A percentile compares a stretch with the other conserved stretches of the same genome.
Evolutionary conservation across 2,329 filamentous ascomycete species (phyloP).

Genomic region (Lachnellula willkommii): DNA sequence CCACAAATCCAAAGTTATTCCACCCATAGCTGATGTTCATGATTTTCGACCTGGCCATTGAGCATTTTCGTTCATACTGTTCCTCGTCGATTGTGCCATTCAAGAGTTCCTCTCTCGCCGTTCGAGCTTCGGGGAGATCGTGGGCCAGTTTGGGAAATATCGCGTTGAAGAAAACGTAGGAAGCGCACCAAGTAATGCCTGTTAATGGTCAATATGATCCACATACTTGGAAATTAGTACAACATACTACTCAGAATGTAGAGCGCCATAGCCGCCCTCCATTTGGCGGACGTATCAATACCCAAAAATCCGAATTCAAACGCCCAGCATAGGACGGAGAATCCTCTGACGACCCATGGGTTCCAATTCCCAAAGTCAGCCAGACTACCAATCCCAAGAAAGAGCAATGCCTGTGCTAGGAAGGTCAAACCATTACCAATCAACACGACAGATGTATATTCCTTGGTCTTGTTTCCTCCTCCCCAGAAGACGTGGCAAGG

Average conservation of each 20-base stretch:
- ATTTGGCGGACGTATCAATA: slow-evolving; percentile 23
- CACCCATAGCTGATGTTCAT: slow-evolving; percentile 31
- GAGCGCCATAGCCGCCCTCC: slow-evolving; percentile 29
- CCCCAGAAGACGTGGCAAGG: slow-evolving; percentile 30
- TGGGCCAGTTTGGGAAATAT: slow-evolving; percentile 30
- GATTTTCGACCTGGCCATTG: slow-evolving; percentile 28
- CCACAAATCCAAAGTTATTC: slow-evolving; percentile 29
- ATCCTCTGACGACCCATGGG: slow-evolving; percentile 29
- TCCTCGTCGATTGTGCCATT: slow-evolving; percentile 23
- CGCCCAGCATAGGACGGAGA: slow-evolving; percentile 27
- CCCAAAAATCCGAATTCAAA: slow-evolving; percentile 31
- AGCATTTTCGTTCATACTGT: slow-evolving; percentile 24
- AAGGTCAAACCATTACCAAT: slow-evolving; percentile 28
- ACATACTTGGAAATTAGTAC: background rate
- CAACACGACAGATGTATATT: slow-evolving; percentile 28
- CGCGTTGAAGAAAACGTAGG: slow-evolving; percentile 32
- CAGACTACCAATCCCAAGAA: slow-evolving; percentile 27
- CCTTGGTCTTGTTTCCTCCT: slow-evolving; percentile 24
- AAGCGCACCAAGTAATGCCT: slow-evolving; percentile 30
- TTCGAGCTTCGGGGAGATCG: slow-evolving; percentile 27
- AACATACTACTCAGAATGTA: slow-evolving; percentile 30
- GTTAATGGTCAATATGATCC: background rate
- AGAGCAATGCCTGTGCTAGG: slow-evolving; percentile 25
- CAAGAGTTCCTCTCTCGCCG: slow-evolving; percentile 19
- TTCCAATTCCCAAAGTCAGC: slow-evolving; percentile 32